Evolutionary conservation across 192 early-diverging fungal genomes (phyloP).

Genomic region (Entomortierella beljakovae): DNA sequence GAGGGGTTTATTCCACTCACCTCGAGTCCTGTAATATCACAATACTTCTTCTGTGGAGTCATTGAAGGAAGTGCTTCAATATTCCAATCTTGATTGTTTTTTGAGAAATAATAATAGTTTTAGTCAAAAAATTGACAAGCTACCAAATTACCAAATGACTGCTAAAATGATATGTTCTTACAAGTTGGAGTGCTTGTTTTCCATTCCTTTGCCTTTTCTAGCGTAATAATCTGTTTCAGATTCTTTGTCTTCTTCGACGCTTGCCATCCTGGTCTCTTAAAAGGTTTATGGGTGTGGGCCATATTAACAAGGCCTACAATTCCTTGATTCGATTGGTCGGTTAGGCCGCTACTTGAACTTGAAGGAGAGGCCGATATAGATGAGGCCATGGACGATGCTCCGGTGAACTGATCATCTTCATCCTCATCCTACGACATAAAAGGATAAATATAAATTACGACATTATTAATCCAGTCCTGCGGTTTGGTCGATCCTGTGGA

Average conservation of each 20-base stretch:
- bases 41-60: slow-evolving; percentile 88
- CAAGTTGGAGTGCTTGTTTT: slow-evolving; percentile 22
- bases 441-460: not conserved
- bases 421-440: slow-evolving; percentile 31
- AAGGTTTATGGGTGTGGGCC: slow-evolving; percentile 68
- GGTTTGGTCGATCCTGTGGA: too few relatives aligned
- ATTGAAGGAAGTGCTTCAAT: slow-evolving; percentile 89
- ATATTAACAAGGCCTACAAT: slow-evolving; percentile 17
- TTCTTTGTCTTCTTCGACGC: slow-evolving; percentile 79
- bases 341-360: slow-evolving; percentile 21
- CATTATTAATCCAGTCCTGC: too few relatives aligned
- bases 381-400: slow-evolving; percentile 43
- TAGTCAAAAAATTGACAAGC: too few relatives aligned
- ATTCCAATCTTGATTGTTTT: slow-evolving; percentile 87
- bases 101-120: too few relatives aligned
- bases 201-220: slow-evolving; percentile 71
- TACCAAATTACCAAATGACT: not conserved
- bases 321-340: not conserved
- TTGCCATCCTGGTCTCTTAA: slow-evolving; percentile 77
- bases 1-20: slow-evolving; percentile 56
- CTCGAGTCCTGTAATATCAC: slow-evolving; percentile 90
- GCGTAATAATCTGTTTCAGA: slow-evolving; percentile 82
- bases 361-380: slow-evolving; percentile 40
- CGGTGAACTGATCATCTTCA: slow-evolving; percentile 37
- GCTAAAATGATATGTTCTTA: slow-evolving; percentile 2